Conservation (phyloP, 768 basidiomycete genomes). For the Crucibulum laeve region DNA sequence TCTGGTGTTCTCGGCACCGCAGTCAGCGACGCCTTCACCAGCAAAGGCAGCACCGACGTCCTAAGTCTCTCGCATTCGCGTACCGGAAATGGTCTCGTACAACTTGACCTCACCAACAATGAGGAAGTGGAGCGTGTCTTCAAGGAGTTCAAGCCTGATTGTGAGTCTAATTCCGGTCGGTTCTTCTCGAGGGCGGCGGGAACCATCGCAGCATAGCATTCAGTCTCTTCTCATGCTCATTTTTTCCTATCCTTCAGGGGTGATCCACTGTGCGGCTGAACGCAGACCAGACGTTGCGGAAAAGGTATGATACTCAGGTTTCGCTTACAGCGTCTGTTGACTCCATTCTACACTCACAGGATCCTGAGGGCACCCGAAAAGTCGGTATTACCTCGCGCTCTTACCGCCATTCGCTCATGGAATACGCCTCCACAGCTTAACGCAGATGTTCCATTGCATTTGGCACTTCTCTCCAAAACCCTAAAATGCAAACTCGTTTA, state of each 20-base stretch:
- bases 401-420: neutral
- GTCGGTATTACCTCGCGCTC: slow-evolving; percentile 27
- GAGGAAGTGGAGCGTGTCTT: slow-evolving; percentile 53
- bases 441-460: slow-evolving; percentile 63
- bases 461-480: slow-evolving; percentile 62
- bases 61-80: slow-evolving; percentile 75
- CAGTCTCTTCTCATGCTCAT: neutral
- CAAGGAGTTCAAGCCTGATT: slow-evolving; percentile 56
- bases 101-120: slow-evolving; percentile 67
- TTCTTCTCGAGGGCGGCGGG: too few species aligned
- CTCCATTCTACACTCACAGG: slow-evolving; percentile 28
- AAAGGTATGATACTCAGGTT: slow-evolving; percentile 45
- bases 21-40: slow-evolving; percentile 62
- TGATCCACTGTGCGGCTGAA: slow-evolving; percentile 96
- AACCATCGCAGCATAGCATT: too few species aligned
- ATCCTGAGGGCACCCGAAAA: slow-evolving; percentile 63
- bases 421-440: slow-evolving; percentile 74
- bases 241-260: slow-evolving; percentile 39
- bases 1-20: slow-evolving; percentile 89
- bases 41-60: slow-evolving; percentile 33
- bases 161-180: slow-evolving; percentile 44
- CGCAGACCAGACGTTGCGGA: slow-evolving; percentile 90
- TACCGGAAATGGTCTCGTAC: slow-evolving; percentile 41
- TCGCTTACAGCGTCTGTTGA: neutral
- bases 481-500: slow-evolving; percentile 74